Percentiles rank a stretch among this genome's conserved stretches.
These are phyloP conservation scores for Umbelopsis ramanniana DNA, from an alignment of 192 early-diverging fungal genomes.

Conservation along the genomic window DNA sequence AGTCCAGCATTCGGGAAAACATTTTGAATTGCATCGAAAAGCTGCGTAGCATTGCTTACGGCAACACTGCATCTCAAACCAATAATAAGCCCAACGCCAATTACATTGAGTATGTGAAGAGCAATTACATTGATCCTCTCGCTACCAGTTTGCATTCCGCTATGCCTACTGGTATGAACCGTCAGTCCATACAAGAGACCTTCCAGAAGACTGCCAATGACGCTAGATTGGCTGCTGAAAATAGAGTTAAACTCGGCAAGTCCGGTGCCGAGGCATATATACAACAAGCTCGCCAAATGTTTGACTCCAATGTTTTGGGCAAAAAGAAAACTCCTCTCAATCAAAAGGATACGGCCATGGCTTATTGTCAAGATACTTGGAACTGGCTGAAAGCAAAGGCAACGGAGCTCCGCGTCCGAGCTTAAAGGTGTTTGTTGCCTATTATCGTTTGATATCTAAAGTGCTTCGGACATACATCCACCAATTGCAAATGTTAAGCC, in stretches of 20 bases:
- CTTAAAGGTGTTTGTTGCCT: too few species aligned
- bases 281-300: neutral
- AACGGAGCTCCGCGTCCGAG: neutral
- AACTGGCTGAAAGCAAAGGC: constrained; percentile 3
- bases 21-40: neutral
- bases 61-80: neutral
- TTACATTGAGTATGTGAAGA: constrained; percentile 12
- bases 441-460: too few species aligned
- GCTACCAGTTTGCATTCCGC: constrained; percentile 6
- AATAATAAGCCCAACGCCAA: neutral
- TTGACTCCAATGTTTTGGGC: neutral
- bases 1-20: neutral
- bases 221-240: neutral
- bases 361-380: neutral
- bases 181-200: neutral
- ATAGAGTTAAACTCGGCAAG: neutral
- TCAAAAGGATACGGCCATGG: neutral
- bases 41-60: neutral
- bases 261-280: neutral
- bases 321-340: neutral
- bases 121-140: constrained; percentile 6
- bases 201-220: constrained; percentile 1
- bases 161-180: neutral
- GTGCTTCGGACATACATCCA: too few species aligned
- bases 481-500: too few species aligned